These are phyloP conservation scores for Monilinia fructigena DNA, from an alignment of 2,329 filamentous ascomycete genomes.

Conservation along the genomic window DNA sequence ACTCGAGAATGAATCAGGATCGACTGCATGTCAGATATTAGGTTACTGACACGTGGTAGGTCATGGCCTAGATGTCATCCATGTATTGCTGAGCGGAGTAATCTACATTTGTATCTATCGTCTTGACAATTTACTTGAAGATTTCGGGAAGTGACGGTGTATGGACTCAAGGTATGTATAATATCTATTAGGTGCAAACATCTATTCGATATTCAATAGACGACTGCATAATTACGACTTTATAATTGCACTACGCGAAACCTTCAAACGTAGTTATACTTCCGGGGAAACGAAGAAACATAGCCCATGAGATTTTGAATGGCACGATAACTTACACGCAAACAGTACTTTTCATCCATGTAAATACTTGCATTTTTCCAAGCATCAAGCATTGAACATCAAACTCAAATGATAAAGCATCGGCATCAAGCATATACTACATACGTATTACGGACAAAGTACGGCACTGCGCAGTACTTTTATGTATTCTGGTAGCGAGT, in stretches of 20 bases:
- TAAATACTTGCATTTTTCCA: constrained; percentile 4
- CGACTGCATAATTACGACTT: not conserved
- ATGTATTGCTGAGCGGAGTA: constrained; percentile 1
- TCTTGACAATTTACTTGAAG: not conserved
- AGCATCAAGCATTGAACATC: not conserved
- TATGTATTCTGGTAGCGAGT: constrained; percentile 17
- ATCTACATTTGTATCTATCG: not conserved
- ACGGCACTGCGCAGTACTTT: constrained; percentile 3
- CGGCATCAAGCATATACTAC: not conserved
- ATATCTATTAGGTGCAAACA: not conserved
- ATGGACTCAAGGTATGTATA: constrained; percentile 1
- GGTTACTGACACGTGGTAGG: constrained; percentile 22
- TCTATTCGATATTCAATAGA: not conserved
- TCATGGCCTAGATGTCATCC: constrained; percentile 3
- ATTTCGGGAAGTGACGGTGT: constrained; percentile 13
- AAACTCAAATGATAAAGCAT: not conserved
- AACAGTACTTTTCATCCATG: constrained; percentile 9
- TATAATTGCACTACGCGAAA: not conserved
- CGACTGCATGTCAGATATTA: constrained; percentile 23
- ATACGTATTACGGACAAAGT: not conserved
- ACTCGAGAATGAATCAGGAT: constrained; percentile 22
- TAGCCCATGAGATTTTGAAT: not conserved
- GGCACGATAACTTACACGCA: constrained; percentile 13
- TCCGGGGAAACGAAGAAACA: constrained; percentile 10
- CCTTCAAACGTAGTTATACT: not conserved